Evolutionary conservation across 495 filamentous ascomycete species (phyloP).

Genomic region (Letharia lupina): DNA sequence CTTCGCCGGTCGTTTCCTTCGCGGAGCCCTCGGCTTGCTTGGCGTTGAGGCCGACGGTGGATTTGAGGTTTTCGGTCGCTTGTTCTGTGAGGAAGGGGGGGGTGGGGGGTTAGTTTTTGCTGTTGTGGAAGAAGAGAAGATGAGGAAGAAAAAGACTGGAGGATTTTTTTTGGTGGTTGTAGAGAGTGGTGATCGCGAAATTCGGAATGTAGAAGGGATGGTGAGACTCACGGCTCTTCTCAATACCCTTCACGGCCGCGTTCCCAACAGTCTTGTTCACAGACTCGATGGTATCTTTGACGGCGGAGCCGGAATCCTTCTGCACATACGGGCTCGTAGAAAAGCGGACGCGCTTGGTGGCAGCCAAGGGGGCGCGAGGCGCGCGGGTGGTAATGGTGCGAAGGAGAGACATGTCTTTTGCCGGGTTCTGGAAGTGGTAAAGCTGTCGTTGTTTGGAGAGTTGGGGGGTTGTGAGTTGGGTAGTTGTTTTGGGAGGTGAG

Average conservation of each 20-base stretch:
- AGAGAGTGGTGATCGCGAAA: no score
- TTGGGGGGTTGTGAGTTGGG: background rate
- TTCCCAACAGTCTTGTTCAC: conserved; percentile 48
- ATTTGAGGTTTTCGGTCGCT: conserved; percentile 37
- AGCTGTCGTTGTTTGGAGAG: background rate
- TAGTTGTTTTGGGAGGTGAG: background rate
- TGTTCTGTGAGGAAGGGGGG: conserved; percentile 32
- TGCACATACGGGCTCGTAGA: conserved; percentile 9
- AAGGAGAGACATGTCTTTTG: conserved; percentile 6
- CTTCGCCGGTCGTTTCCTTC: conserved; percentile 34
- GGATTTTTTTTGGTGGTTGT: no score
- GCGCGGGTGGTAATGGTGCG: conserved; percentile 5
- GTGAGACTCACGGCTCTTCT: conserved; percentile 43
- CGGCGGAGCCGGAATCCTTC: conserved; percentile 35
- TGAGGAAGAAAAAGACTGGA: background rate
- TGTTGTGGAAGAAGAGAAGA: background rate
- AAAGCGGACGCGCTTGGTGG: background rate
- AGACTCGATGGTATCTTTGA: conserved; percentile 49
- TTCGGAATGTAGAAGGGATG: background rate
- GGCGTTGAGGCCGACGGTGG: conserved; percentile 30
- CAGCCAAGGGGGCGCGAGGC: background rate
- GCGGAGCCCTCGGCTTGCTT: conserved; percentile 33
- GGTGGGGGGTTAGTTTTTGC: background rate
- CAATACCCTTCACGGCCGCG: conserved; percentile 52
- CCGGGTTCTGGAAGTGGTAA: background rate